Percentiles rank a stretch among this genome's conserved stretches.
Evolutionary conservation across 2,329 filamentous ascomycete species (phyloP).

Genomic region (Dothiorella sarmentorum): DNA sequence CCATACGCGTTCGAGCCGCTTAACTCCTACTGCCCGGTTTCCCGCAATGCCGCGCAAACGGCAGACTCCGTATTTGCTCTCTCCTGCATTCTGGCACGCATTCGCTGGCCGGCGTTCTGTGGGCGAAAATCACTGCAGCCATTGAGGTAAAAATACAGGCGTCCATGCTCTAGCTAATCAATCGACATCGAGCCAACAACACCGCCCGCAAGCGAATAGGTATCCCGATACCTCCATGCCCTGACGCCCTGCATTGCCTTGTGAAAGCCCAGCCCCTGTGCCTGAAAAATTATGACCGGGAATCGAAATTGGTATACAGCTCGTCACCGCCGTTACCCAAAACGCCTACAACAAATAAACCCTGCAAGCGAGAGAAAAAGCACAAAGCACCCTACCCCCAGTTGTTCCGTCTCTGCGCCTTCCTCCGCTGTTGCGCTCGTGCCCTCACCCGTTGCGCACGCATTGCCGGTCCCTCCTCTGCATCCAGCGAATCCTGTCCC

Average conservation of each 20-base stretch:
- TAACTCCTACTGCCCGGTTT: not conserved
- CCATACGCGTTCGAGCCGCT: conserved; percentile 8
- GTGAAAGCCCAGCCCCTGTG: not conserved
- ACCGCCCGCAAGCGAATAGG: conserved; percentile 14
- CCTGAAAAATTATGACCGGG: conserved; percentile 6
- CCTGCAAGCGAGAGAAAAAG: not conserved
- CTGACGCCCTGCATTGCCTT: not conserved
- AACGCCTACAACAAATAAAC: not conserved
- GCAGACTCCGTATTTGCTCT: conserved; percentile 2
- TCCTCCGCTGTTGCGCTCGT: conserved; percentile 30
- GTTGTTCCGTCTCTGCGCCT: conserved; percentile 23
- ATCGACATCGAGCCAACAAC: conserved; percentile 8
- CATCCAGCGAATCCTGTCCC: conserved; percentile 23
- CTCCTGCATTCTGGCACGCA: not conserved
- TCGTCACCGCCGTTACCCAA: conserved; percentile 3
- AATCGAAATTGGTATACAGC: conserved; percentile 20
- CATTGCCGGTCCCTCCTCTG: conserved; percentile 22
- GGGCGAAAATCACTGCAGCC: conserved; percentile 14
- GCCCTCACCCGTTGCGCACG: conserved; percentile 24
- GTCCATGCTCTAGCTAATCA: conserved; percentile 16
- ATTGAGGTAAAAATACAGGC: conserved; percentile 14
- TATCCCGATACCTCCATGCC: conserved; percentile 2
- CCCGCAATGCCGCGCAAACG: conserved; percentile 7
- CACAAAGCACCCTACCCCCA: not conserved
- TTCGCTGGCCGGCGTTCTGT: not conserved